Conservation (phyloP, 768 basidiomycete species). For the Crassisporium funariophilum region DNA sequence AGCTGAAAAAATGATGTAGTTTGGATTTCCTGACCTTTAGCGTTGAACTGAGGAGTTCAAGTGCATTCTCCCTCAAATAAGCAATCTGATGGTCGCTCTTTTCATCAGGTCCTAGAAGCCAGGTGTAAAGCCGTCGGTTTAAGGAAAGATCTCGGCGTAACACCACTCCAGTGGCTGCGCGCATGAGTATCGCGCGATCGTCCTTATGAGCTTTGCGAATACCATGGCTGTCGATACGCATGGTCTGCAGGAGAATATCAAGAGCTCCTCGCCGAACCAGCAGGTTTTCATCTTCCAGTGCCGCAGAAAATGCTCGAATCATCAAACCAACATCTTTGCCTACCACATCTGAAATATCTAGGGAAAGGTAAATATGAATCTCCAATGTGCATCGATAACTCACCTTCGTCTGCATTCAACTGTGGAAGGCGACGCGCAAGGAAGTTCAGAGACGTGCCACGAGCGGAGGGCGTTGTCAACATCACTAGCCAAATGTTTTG, state of each 20-base stretch:
- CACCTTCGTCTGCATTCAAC: slow-evolving; percentile 72
- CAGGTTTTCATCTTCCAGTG: slow-evolving; percentile 91
- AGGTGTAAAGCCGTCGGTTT: slow-evolving; percentile 89
- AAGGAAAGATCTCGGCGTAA: slow-evolving; percentile 90
- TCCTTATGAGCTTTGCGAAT: slow-evolving; percentile 68
- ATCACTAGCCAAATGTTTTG: slow-evolving; percentile 95
- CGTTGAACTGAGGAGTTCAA: slow-evolving; percentile 72
- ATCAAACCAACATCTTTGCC: slow-evolving; percentile 91
- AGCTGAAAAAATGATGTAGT: not conserved
- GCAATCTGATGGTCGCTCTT: slow-evolving; percentile 70
- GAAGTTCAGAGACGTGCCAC: slow-evolving; percentile 87
- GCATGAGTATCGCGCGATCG: slow-evolving; percentile 84
- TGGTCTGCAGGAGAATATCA: slow-evolving; percentile 79
- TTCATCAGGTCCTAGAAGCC: slow-evolving; percentile 88
- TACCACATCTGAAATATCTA: slow-evolving; percentile 70
- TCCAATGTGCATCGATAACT: not conserved
- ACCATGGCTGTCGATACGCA: slow-evolving; percentile 72
- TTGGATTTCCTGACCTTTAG: slow-evolving; percentile 53
- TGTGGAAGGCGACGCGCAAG: slow-evolving; percentile 79
- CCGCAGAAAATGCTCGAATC: slow-evolving; percentile 89
- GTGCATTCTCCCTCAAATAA: slow-evolving; percentile 68
- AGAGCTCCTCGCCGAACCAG: slow-evolving; percentile 86
- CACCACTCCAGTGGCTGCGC: slow-evolving; percentile 84
- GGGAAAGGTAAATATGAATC: not conserved
- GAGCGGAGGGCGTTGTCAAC: slow-evolving; percentile 83